These are phyloP conservation scores for Colletotrichum spaethianum DNA, from an alignment of 2,329 filamentous ascomycete species.

Conservation along the genomic window DNA sequence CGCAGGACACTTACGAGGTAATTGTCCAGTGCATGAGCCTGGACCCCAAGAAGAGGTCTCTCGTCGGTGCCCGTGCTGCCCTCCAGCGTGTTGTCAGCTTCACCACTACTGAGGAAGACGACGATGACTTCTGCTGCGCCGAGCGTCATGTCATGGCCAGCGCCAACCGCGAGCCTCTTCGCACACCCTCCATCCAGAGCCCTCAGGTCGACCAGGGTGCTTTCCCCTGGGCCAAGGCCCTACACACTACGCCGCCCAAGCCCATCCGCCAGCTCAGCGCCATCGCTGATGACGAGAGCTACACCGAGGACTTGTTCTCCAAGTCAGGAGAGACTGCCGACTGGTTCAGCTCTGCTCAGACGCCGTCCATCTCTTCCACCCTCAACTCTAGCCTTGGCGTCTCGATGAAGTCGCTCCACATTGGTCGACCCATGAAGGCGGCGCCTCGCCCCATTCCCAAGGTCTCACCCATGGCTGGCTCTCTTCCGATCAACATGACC, in stretches of 20 bases:
- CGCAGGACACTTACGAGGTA: slow-evolving; percentile 96
- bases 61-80: slow-evolving; percentile 82
- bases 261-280: slow-evolving; percentile 86
- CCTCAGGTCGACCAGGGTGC: slow-evolving; percentile 84
- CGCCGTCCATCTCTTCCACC: slow-evolving; percentile 86
- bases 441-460: slow-evolving; percentile 64
- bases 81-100: slow-evolving; percentile 88
- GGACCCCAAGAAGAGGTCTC: slow-evolving; percentile 89
- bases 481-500: slow-evolving; percentile 84
- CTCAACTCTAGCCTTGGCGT: slow-evolving; percentile 85
- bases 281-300: slow-evolving; percentile 85
- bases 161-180: slow-evolving; percentile 93
- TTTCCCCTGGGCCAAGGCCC: slow-evolving; percentile 95
- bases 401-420: slow-evolving; percentile 83
- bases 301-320: slow-evolving; percentile 88
- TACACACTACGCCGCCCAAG: slow-evolving; percentile 82
- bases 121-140: slow-evolving; percentile 93
- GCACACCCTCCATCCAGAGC: slow-evolving; percentile 94
- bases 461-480: slow-evolving; percentile 74
- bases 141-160: slow-evolving; percentile 84
- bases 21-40: slow-evolving; percentile 91
- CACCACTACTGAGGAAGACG: slow-evolving; percentile 90
- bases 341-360: slow-evolving; percentile 84
- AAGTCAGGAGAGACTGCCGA: slow-evolving; percentile 80
- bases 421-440: slow-evolving; percentile 61